Evolutionary conservation across 2,329 filamentous ascomycete species (phyloP).

Genomic region (Aspergillus quadricinctus): DNA sequence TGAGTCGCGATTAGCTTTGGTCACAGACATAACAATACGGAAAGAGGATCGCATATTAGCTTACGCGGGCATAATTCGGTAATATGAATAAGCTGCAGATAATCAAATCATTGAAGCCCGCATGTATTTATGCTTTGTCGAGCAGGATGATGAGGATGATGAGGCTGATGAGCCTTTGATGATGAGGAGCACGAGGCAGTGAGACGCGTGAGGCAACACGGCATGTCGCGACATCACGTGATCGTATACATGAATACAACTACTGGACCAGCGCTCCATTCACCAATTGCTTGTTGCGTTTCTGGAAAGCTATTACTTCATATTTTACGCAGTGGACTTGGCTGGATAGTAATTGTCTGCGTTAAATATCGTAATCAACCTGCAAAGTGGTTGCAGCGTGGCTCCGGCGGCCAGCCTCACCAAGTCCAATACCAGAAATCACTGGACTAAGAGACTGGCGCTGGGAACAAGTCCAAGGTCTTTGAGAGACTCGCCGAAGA

Average conservation of each 20-base stretch:
- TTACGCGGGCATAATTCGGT: conserved; percentile 45
- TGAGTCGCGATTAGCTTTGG: conserved; percentile 19
- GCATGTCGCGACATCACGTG: conserved; percentile 33
- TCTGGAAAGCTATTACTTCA: background rate
- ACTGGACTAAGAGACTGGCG: conserved; percentile 74
- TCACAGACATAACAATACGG: background rate
- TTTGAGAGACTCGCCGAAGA: conserved; percentile 87
- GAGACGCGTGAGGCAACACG: conserved; percentile 22
- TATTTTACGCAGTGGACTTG: background rate
- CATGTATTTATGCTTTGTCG: background rate
- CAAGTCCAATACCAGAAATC: conserved; percentile 10
- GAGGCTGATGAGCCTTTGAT: conserved; percentile 2
- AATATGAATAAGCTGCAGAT: conserved; percentile 6
- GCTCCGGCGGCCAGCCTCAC: background rate
- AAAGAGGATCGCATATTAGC: conserved; percentile 10
- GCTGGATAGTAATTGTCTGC: background rate
- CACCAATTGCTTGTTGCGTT: background rate
- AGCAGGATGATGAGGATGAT: background rate
- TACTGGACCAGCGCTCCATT: background rate
- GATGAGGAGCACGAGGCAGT: conserved; percentile 16
- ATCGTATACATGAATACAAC: conserved; percentile 3
- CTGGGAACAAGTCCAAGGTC: conserved; percentile 88
- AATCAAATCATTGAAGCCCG: conserved; percentile 1
- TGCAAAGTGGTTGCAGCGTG: background rate
- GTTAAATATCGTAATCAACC: conserved; percentile 2